Evolutionary conservation across 2,329 filamentous ascomycete species (phyloP).

Genomic region (Pestalotiopsis sp.): DNA sequence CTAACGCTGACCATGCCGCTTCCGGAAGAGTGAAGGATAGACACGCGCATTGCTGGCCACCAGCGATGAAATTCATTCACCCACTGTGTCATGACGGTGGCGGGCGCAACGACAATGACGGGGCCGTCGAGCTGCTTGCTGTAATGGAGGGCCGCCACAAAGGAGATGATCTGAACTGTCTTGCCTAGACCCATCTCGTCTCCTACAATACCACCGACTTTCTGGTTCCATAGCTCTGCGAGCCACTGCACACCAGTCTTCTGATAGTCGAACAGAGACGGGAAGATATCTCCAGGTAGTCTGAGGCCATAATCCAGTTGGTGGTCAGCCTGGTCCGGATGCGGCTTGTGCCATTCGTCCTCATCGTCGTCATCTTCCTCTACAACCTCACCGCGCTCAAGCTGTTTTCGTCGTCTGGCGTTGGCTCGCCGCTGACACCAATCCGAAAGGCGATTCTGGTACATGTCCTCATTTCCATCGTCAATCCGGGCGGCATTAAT

Average conservation of each 20-base stretch:
- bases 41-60: constrained; percentile 98
- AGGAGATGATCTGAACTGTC: constrained; percentile 73
- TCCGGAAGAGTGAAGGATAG: constrained; percentile 91
- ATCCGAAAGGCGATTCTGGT: constrained; percentile 71
- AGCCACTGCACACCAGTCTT: constrained; percentile 97
- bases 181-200: constrained; percentile 99
- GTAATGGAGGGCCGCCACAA: constrained; percentile 88
- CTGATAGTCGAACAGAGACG: constrained; percentile 92
- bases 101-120: constrained; percentile 88
- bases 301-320: constrained; percentile 74
- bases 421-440: constrained; percentile 71
- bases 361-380: constrained; percentile 43
- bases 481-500: constrained; percentile 67
- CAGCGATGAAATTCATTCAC: constrained; percentile 97
- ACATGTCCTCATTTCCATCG: constrained; percentile 85
- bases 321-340: constrained; percentile 79
- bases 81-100: constrained; percentile 96
- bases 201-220: constrained; percentile 90
- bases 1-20: constrained; percentile 91
- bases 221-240: constrained; percentile 85
- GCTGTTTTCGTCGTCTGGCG: constrained; percentile 50
- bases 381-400: constrained; percentile 37
- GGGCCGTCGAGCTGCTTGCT: constrained; percentile 83
- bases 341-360: constrained; percentile 79
- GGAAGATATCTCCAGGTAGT: constrained; percentile 89